Base-by-base conservation (phyloP, 805 yeast genomes). In the Spathaspora arborariae region DNA sequence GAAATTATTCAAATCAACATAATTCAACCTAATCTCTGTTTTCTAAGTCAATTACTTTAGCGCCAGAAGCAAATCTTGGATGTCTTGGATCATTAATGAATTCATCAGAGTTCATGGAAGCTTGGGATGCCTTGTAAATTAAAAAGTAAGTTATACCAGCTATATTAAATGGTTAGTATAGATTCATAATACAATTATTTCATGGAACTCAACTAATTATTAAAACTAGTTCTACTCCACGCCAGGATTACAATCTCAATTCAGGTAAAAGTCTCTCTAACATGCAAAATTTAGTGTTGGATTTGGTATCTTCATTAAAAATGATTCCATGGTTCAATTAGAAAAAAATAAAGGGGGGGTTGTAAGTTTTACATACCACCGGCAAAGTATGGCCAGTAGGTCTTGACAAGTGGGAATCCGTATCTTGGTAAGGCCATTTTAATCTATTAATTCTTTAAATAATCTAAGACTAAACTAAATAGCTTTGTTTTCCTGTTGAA, bases 1-100 rank as follows among this genome's bases (percentile, higher is more conserved):
- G 15, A 27, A 13, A 27, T 27, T 27, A 27, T 22, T n/a, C 24
- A 8, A 8, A 8, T 6, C n/a, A 27, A 27, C 33, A 13, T 27
- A 20, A 36, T 5, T 20, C 37, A 30, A 44, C 24, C 35, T 52
- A 55, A 47, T 53, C 54, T 51, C 52, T 52, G 46, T 57, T 57
- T 42, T 59, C 63, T 45, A 62, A 61, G 41, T 63, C 65, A 48
- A 63, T 58, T 55, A 59, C 62, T 65, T 72, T 72, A 53, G 75
- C 77, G 18, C 39, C 39, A 8, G 24, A 20, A 20, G 39, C 39
- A 16, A 88, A 86, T 76, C 95, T 85, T 72, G 97, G 97, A 78
- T 89, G 89, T 80, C 96, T 87, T 76, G 97, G 96, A 74, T 89
- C 96, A 70, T 89, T 88, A 73, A 84, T 81, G 78, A 83, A 89